Conservation (phyloP, 1,284 basidiomycete species). For the Trichosporon asahii region DNA sequence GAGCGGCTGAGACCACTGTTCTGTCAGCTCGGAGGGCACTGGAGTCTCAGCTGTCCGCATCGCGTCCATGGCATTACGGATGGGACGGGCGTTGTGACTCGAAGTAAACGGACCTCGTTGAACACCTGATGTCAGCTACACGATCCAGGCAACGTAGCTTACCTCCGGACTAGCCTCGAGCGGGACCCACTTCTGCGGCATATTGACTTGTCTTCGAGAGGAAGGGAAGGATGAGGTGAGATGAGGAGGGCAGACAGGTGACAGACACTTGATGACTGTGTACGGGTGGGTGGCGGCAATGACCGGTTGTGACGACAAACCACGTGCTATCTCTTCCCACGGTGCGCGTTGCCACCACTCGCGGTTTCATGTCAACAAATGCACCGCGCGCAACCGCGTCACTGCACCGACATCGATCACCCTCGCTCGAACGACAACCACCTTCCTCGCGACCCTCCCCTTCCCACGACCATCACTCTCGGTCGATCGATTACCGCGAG, state of each 20-base stretch:
- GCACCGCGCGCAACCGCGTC: background rate
- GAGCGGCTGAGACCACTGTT: conserved; percentile 70
- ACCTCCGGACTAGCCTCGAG: conserved; percentile 74
- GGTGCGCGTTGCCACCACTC: background rate
- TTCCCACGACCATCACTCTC: background rate
- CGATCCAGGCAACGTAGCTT: conserved; percentile 18
- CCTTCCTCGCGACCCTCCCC: too few species aligned
- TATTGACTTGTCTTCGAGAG: background rate
- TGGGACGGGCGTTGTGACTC: too few species aligned
- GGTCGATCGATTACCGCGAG: background rate
- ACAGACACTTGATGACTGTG: background rate
- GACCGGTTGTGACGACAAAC: background rate
- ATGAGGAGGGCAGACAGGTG: background rate
- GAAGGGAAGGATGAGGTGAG: background rate
- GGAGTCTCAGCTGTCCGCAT: too few species aligned
- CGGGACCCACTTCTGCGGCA: conserved; percentile 62
- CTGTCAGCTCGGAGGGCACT: background rate
- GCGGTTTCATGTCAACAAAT: conserved; percentile 19
- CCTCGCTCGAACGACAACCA: too few species aligned
- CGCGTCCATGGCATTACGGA: too few species aligned
- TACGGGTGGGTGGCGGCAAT: background rate
- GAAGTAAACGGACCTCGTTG: conserved; percentile 43
- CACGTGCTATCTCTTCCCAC: conserved; percentile 18
- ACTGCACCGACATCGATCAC: background rate
- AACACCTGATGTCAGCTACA: conserved; percentile 40